Base-by-base conservation (phyloP, 768 basidiomycete genomes). In the Stropharia rugosoannulata region DNA sequence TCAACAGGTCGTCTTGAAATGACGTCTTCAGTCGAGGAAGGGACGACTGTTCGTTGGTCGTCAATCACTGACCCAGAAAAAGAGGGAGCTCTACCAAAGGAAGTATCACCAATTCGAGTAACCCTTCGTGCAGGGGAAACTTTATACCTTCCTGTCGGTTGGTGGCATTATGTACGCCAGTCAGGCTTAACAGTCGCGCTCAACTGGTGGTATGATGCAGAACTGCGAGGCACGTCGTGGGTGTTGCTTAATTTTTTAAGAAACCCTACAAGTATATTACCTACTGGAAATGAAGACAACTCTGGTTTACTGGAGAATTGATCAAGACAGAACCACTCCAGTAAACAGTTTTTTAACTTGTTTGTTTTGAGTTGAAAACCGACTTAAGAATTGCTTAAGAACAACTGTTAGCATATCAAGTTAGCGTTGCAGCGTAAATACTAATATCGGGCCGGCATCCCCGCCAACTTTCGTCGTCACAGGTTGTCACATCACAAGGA, bases 121-220 rank as follows among this genome's bases (percentile, higher is more conserved):
- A 83, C 82, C 1, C 66, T 97, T 6, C 58, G 72, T 4, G 80
- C 83, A 5, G 94, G 95, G 3, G 89, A 95, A 60, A 85, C 88
- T 0, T 71, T 97, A 16, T 96, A 93, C 70, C 82, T 97, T 16
- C 95, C 95, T n/a, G 82, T 88, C 4, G 87, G 92, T 0, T 97
- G 95, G 95, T 96, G 89, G 88, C 95, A 96, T 67, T 82, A 91
- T 64, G 93, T 96, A 36, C 78, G 83, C 39, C 95, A 97, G 66
- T 74, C 80, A 3, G 80, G 77, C 3, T 73, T 76, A 19, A 85
- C 82, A 1, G 82, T 93, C 56, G 90, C 90, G 1, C 62, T 91
- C 18, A 95, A 95, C 64, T 93, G 89, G 86, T 95, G 92, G 92
- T 93, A 91, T 66, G 92, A 95, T 63, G 79, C 87, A 60, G 88